A percentile compares a stretch with the other conserved stretches of the same genome.
Conservation (phyloP, 768 basidiomycete genomes). For the Mycena amicta region DNA sequence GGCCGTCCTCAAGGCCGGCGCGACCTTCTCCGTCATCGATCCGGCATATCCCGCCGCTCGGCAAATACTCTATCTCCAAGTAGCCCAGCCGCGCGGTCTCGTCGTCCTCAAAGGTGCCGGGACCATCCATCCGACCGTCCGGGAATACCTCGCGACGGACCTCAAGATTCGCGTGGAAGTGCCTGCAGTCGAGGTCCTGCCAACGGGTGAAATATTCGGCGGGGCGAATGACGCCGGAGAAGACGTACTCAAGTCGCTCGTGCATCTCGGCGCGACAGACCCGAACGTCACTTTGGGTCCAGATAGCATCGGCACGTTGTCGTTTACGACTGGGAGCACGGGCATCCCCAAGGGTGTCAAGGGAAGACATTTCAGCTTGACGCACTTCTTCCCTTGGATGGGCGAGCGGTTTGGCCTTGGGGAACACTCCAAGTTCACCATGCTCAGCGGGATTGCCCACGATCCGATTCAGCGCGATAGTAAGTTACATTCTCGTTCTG, state of each 20-base stretch:
- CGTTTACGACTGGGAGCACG: constrained; percentile 96
- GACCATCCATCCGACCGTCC: constrained; percentile 73
- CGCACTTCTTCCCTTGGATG: constrained; percentile 99
- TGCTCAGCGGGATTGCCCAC: constrained; percentile 98
- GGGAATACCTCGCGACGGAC: constrained; percentile 77
- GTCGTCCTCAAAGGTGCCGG: constrained; percentile 92
- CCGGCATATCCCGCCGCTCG: constrained; percentile 94
- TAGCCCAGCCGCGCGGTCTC: constrained; percentile 89
- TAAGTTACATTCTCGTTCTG: constrained; percentile 46
- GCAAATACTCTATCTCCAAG: constrained; percentile 90
- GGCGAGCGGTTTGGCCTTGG: constrained; percentile 78
- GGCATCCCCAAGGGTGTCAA: constrained; percentile 98
- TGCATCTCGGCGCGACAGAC: constrained; percentile 64
- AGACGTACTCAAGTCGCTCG: constrained; percentile 65
- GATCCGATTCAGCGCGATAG: constrained; percentile 99
- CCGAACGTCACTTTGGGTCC: constrained; percentile 89
- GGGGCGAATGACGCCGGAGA: constrained; percentile 46
- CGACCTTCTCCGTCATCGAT: constrained; percentile 96
- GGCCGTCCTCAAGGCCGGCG: constrained; percentile 94
- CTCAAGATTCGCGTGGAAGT: constrained; percentile 89
- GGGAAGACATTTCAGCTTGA: constrained; percentile 93
- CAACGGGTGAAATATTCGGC: constrained; percentile 65
- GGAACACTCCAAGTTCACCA: constrained; percentile 85
- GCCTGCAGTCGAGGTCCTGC: constrained; percentile 78
- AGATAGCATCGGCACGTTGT: constrained; percentile 90